Base-by-base conservation (phyloP, 495 filamentous ascomycete genomes). In the Friedmanniomyces simplex region DNA sequence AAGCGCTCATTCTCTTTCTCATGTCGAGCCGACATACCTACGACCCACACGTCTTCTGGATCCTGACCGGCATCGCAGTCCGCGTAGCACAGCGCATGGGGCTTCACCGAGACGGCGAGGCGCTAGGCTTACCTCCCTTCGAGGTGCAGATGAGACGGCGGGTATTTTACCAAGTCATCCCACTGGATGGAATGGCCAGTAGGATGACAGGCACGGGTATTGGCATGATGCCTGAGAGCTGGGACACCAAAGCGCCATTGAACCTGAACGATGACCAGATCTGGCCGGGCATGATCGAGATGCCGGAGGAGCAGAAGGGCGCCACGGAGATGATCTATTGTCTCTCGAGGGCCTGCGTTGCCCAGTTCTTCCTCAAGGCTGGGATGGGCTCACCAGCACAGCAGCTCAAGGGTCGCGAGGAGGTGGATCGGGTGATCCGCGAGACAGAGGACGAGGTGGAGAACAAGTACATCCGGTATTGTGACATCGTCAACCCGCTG, bases 211-310 rank as follows among this genome's bases (percentile, higher is more conserved):
- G 63, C 47, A 50, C 57, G 24, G 52, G 56, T 18, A 63, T 62
- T 2, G 46, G 50, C 11, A 49, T 59, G 6, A 6, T 32, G 24
- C 25, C 18, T 1, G 39, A 56, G 16, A 14, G 34, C 20, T 63
- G 36, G 39, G 51, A 55, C 20, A 63, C 60, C 5, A 54, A 55
- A 22, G 16, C n/a, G 37, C 63, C 63, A 2, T 22, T 53, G 14
- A 67, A 67, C 41, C 16, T 67, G 28, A 65, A 65, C 50, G 64
- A 67, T 37, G 43, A 25, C 14, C 58, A 67, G 32, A 37, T 67
- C 22, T 56, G 54, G 36, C 62, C 62, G 7, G 58, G 43, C 11
- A 64, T 64, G 62, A 26, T 34, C 3, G 26, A 65, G 11, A 12
- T 54, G 11, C 54, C 56, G 10, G 25, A 42, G 14, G 54, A 57